Base-by-base conservation (phyloP, 2,329 filamentous ascomycete genomes). In the Tolypocladium pustulatum region DNA sequence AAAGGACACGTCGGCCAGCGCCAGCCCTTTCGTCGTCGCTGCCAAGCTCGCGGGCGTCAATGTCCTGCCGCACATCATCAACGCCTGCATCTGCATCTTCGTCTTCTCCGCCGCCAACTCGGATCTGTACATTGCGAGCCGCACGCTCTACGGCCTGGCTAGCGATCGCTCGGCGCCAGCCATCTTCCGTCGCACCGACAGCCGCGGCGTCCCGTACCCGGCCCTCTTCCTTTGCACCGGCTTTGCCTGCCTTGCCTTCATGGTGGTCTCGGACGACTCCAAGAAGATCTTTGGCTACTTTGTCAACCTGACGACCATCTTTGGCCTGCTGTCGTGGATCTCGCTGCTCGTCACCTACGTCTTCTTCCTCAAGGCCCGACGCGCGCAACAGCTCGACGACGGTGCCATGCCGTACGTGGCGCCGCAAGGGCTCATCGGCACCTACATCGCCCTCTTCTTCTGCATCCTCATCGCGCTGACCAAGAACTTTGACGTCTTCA, bases 401-500 rank as follows among this genome's bases (percentile, higher is more conserved):
- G 73, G 74, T 15, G 72, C 75, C 51, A 74, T 89, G 61, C 81
- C 84, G 1, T 91, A 87, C 69, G 78, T 78, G 20, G 87, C 89
- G 0, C 90, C 90, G 0, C 79, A 92, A 20, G 89, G 90, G n/a
- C 73, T 84, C 41, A 81, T 71, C 61, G 90, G 90, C 13, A 90
- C 86, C 0, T 84, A 84, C 68, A 75, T 77, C 60, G 87, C 87
- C 0, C 78, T 94, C 2, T 75, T 78, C 67, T 86, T 91, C 74
- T 91, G 88, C 73, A 78, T 81, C 67, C 69, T 94, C 38, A 88
- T 94, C 61, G 82, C 87, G 1, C 69, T 95, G 56, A 93, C 90
- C 68, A 95, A 94, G 81, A 92, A 91, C 78, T 94, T 85, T 73
- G 79, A 82, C 58, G 86, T 88, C 60, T 94, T 94, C 72, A 77